Conservation (phyloP, 495 filamentous ascomycete genomes). For the Hyphodiscus hymeniophilus region DNA sequence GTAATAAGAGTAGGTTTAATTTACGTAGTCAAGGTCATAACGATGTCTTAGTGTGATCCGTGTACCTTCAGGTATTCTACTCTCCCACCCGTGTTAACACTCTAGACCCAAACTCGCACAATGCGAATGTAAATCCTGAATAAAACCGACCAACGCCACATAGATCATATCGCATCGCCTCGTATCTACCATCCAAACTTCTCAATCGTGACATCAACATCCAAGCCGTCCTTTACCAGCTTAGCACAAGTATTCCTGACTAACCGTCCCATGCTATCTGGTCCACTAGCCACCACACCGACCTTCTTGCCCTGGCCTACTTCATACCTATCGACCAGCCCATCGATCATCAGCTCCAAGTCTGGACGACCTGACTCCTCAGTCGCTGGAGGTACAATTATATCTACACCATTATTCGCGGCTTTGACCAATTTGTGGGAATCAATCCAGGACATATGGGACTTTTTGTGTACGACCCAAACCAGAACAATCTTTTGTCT, state of each 20-base stretch:
- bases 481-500: constrained; percentile 41
- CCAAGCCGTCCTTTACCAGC: constrained; percentile 29
- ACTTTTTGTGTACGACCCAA: constrained; percentile 45
- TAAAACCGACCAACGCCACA: no score
- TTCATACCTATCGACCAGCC: constrained; percentile 22
- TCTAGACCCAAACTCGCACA: no score
- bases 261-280: constrained; percentile 42
- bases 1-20: no score
- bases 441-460: constrained; percentile 43
- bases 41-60: no score
- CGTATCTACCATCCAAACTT: constrained; percentile 40
- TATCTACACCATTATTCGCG: constrained; percentile 33
- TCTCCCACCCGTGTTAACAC: no score
- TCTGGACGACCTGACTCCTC: constrained; percentile 43
- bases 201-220: constrained; percentile 37
- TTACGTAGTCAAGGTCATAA: no score
- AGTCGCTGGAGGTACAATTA: constrained; percentile 45
- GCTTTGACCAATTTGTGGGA: constrained; percentile 36
- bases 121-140: no score
- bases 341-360: constrained; percentile 29
- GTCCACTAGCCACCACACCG: constrained; percentile 44
- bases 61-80: no score
- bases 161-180: not conserved
- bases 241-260: constrained; percentile 44
- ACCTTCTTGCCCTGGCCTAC: constrained; percentile 18